Base-by-base conservation (phyloP, 2,329 filamentous ascomycete genomes). In the Colletotrichum costaricense region DNA sequence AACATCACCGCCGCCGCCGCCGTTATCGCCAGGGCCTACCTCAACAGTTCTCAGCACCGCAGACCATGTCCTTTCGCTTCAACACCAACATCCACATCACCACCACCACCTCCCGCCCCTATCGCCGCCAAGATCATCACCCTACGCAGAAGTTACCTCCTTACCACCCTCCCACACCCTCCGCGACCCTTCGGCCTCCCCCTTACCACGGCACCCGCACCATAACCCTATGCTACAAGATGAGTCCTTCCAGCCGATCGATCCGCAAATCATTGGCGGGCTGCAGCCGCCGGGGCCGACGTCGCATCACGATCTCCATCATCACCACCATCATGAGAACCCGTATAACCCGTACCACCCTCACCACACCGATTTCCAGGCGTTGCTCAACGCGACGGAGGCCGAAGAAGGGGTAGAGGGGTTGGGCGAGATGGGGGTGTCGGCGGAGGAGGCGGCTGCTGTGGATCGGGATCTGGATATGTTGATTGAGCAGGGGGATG, bases 221-320 rank as follows among this genome's bases (percentile, higher is more conserved):
- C 81, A 85, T 59, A 80, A 82, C 59, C 77, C 80, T 72, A 76
- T 81, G 78, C 73, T 83, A 14, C 81, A 83, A 19, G 80, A 77
- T 42, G 79, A 77, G 19, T 74, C 73, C 8, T 88, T 88, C 78
- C 87, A 89, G 66, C 89, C 88, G 30, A 90, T 91, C 79, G 88
- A 91, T 77, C 88, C 89, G n/a, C 88, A 88, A 76, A 90, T 90
- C 67, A 90, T 90, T 76, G 42, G 42, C 19, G 86, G 83, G 58
- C 85, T 87, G 64, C 77, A 82, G 28, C 78, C 67, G 59, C 85
- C 87, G 64, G 77, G 82, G 24, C 78, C 67, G 14, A 71, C 59
- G 5, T 74, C 79, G 16, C 75, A 75, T 49, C 55, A 75, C 49
- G 55, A 79, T 42, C 38, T 42, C 38, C 38, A 42, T 42, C 75